A percentile compares a stretch with the other conserved stretches of the same genome.
These are phyloP conservation scores for Dendrobium catenatum DNA, from an alignment of 106 monocot genomes.

Conservation along the genomic window DNA sequence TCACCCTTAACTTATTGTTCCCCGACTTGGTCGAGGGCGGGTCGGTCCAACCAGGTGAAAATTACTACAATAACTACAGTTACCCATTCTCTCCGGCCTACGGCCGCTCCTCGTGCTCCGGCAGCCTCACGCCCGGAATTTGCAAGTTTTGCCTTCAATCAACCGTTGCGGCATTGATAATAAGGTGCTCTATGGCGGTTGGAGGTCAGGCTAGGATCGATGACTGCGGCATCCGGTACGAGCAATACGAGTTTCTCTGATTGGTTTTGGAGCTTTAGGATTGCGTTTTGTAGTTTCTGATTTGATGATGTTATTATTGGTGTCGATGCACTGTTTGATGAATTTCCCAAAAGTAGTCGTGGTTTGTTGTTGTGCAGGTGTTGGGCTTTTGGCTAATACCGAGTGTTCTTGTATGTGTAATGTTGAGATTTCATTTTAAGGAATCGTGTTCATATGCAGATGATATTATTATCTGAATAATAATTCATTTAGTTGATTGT, in stretches of 20 bases:
- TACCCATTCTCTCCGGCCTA: slow-evolving; percentile 3
- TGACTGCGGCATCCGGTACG: slow-evolving; percentile 4
- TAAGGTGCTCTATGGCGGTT: slow-evolving; percentile 4
- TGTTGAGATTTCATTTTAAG: too few relatives aligned
- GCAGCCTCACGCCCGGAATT: not conserved
- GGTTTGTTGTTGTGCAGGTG: too few relatives aligned
- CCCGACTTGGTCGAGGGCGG: slow-evolving; percentile 1
- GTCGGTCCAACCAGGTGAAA: not conserved
- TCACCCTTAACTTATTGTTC: slow-evolving; percentile 7
- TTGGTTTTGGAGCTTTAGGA: too few relatives aligned
- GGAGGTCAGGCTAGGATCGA: not conserved
- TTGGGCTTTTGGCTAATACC: too few relatives aligned
- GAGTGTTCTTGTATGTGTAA: too few relatives aligned
- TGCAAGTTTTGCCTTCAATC: slow-evolving; percentile 1
- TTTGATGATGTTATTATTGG: too few relatives aligned
- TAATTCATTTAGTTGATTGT: too few relatives aligned
- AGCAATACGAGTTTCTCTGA: not conserved
- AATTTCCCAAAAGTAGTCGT: too few relatives aligned
- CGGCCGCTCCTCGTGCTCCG: slow-evolving; percentile 7
- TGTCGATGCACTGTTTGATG: too few relatives aligned
- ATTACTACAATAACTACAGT: not conserved
- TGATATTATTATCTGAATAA: too few relatives aligned
- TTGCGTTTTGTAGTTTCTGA: not conserved
- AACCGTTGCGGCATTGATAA: not conserved
- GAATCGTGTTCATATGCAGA: too few relatives aligned